Evolutionary conservation across 805 yeast species (phyloP), one percentile per base, ranked within the genome.

Genomic region (Debaryomyces tyrocola): DNA sequence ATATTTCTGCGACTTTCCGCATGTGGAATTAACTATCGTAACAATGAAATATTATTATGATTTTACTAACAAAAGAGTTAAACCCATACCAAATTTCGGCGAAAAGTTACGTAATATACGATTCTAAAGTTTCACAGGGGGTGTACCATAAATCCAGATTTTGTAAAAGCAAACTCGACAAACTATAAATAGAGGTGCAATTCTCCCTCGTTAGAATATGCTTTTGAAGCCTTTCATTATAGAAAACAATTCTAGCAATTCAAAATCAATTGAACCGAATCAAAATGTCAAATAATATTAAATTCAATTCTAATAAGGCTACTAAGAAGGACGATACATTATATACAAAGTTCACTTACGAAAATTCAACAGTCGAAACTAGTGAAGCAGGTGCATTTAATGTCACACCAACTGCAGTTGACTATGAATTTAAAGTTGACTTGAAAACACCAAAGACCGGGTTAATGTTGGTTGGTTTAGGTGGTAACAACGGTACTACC

Each of bases 401-500:
- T 37, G 95, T 91, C 43, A 82, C 84, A 17, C 96, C 96, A 18
- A 79, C 84, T 45, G 62, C 78, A 46, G 78, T 78, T 53, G 85
- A 89, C 54, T 89, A 89, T 62, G 85, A 90, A 63, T 92, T 91
- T 78, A 88, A 89, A 68, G 84, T 88, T 43, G 95, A 90, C 57
- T 77, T 88, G 63, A 78, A 76, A 47, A 82, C 84, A 37, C 96
- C 96, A 57, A 90, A 85, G 68, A 79, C 90, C 41, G 98, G 98
- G 58, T 75, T 91, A 52, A 70, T 91, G 82, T 77, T 92, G 52
- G 97, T 91, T 31, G 98, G 98, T 57, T 77, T 91, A 55, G 97
- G 97, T 58, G 98, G 98, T 69, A 91, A 91, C 77, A 91, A 91
- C 63, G 98, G 97, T 68, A 79, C 97, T 48, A 91, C 98, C 11